These are phyloP conservation scores for Magnusiomyces suaveolens DNA, from an alignment of 1,139 yeast genomes.

Conservation along the genomic window DNA sequence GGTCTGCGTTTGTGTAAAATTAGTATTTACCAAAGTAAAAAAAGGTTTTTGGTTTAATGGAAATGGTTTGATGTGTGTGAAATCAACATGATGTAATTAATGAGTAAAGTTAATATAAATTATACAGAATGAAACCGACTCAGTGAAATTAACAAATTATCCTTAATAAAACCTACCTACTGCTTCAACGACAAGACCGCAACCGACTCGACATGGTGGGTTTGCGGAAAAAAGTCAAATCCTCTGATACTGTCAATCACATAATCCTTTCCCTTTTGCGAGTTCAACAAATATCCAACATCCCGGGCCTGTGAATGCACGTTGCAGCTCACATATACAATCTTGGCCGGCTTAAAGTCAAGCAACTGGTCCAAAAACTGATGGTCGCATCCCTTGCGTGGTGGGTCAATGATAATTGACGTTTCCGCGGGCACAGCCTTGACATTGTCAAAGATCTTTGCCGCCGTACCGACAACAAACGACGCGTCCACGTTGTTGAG, in stretches of 20 bases:
- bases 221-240: slow-evolving; percentile 95
- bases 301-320: slow-evolving; percentile 97
- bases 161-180: too few species aligned
- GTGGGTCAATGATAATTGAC: slow-evolving; percentile 89
- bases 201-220: slow-evolving; percentile 94
- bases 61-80: too few species aligned
- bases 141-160: too few species aligned
- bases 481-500: slow-evolving; percentile 66
- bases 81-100: too few species aligned
- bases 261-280: slow-evolving; percentile 42
- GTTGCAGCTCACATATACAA: slow-evolving; percentile 90
- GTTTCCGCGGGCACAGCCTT: slow-evolving; percentile 65
- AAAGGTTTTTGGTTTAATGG: too few species aligned
- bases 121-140: too few species aligned
- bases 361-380: slow-evolving; percentile 77
- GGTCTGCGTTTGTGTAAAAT: too few species aligned
- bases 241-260: slow-evolving; percentile 77
- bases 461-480: slow-evolving; percentile 89
- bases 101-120: too few species aligned
- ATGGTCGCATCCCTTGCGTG: slow-evolving; percentile 93
- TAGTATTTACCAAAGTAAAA: too few species aligned
- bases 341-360: slow-evolving; percentile 69
- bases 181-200: slow-evolving; percentile 50
- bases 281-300: slow-evolving; percentile 68
- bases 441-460: slow-evolving; percentile 70